Base-by-base conservation (phyloP, 306 rosid genomes). In the Ormosia emarginata region DNA sequence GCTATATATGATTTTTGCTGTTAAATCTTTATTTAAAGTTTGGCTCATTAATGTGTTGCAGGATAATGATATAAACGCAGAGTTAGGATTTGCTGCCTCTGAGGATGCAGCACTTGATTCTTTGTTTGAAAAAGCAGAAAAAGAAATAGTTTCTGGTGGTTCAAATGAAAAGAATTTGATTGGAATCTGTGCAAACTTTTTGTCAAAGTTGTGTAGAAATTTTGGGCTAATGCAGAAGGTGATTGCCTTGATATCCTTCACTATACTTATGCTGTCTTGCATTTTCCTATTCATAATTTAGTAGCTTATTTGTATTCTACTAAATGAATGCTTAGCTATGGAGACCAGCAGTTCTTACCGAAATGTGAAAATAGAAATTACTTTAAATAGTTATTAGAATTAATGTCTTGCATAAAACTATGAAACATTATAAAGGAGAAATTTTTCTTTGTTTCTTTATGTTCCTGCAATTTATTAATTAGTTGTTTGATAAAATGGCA, bases 51-150 rank as follows among this genome's bases (percentile, higher is more conserved):
- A 50, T 65, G 40, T 81, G 49, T 80, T 87, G 81, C 91, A 95
- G 99, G 97, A 88, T 82, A 85, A 86, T 81, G 87, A 87, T 75
- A 93, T 95, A 67, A 91, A 85, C 81, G 89, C 94, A 5, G 99
- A 93, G 85, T 89, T 95, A 85, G 99, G 99, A 68, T 90, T 95
- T 86, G 85, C 99, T 46, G 97, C 97, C 15, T 93, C 99, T 62
- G 99, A 90, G 90, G 99, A 95, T 87, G 99, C 98, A 63, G 75
- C 83, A 65, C 90, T 95, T 87, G 99, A 95, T 86, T 86, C 90
- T 40, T 86, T 95, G 78, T 86, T 92, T 62, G 98, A 95, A 75
- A 91, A 88, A 68, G 93, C 97, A 63, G 99, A 95, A 84, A 95
- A 89, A 81, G 99, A 95, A 89, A 93, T 95, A 74, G 81, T 95